These are phyloP conservation scores for Cutaneotrichosporon sp. DNA, from an alignment of 1,284 basidiomycete species.

Conservation along the genomic window DNA sequence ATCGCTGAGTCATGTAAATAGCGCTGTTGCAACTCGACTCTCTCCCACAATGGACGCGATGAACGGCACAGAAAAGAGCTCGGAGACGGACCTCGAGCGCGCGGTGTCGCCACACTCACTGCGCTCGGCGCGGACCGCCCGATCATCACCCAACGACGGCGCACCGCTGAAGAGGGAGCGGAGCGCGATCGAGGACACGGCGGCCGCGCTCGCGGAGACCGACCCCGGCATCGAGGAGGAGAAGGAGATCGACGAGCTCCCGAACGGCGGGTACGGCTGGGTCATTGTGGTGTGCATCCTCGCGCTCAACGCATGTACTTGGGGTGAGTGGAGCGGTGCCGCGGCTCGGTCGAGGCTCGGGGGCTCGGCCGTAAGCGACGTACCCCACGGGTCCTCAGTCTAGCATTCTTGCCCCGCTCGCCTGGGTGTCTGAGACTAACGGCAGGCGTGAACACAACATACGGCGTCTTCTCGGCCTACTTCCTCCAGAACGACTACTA, in stretches of 20 bases:
- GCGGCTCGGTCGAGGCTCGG: too few species aligned
- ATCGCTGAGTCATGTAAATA: too few species aligned
- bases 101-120: not conserved
- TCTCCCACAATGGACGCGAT: too few species aligned
- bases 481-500: conserved; percentile 55
- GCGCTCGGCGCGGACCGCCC: not conserved
- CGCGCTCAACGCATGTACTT: conserved; percentile 42
- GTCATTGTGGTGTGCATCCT: conserved; percentile 50
- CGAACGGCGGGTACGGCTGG: conserved; percentile 53
- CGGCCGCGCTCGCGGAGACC: not conserved
- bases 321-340: conserved; percentile 29
- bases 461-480: conserved; percentile 55
- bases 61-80: not conserved
- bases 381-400: too few species aligned
- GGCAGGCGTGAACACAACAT: conserved; percentile 54
- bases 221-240: conserved; percentile 9
- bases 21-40: too few species aligned
- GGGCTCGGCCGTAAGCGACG: too few species aligned
- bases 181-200: conserved; percentile 5
- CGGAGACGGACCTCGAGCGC: not conserved
- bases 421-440: too few species aligned
- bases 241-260: conserved; percentile 12
- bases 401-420: not conserved
- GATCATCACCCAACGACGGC: not conserved
- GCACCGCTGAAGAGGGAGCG: not conserved